Evolutionary conservation across 2,329 filamentous ascomycete species (phyloP).

Genomic region (Helicocarpus griseus): DNA sequence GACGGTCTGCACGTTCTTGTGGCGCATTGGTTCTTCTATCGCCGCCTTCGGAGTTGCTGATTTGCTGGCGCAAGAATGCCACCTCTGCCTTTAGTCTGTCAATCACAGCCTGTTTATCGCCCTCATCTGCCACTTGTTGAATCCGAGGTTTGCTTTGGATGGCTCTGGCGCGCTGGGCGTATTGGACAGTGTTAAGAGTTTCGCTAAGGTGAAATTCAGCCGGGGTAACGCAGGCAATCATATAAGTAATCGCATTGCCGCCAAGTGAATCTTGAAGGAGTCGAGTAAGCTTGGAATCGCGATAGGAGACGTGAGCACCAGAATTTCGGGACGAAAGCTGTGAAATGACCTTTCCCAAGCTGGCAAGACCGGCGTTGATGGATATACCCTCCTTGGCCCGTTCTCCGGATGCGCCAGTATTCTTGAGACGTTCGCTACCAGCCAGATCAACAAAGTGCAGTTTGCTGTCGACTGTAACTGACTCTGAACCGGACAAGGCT

Average conservation of each 20-base stretch:
- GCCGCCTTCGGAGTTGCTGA: constrained; percentile 67
- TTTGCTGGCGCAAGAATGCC: constrained; percentile 85
- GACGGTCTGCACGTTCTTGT: constrained; percentile 66
- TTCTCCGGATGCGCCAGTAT: constrained; percentile 90
- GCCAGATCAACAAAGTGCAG: constrained; percentile 97
- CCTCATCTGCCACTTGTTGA: constrained; percentile 77
- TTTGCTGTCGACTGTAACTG: constrained; percentile 91
- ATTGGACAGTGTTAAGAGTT: constrained; percentile 94
- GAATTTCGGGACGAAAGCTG: constrained; percentile 84
- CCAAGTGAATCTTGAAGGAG: constrained; percentile 93
- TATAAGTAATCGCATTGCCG: constrained; percentile 96
- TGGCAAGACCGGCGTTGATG: constrained; percentile 92
- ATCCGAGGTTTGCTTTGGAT: constrained; percentile 98
- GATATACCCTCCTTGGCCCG: constrained; percentile 93
- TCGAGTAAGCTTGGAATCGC: constrained; percentile 92
- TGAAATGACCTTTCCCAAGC: constrained; percentile 94
- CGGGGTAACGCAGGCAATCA: constrained; percentile 97
- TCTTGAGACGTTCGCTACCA: constrained; percentile 92
- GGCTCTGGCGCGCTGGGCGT: constrained; percentile 87
- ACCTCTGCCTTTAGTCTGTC: constrained; percentile 91
- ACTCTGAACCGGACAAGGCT: constrained; percentile 56
- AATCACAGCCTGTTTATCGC: constrained; percentile 87
- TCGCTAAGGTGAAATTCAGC: constrained; percentile 96
- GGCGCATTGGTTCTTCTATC: constrained; percentile 45
- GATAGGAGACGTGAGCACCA: constrained; percentile 89